Conservation (phyloP, 257 asterid genomes). For the Petrea volubilis region DNA sequence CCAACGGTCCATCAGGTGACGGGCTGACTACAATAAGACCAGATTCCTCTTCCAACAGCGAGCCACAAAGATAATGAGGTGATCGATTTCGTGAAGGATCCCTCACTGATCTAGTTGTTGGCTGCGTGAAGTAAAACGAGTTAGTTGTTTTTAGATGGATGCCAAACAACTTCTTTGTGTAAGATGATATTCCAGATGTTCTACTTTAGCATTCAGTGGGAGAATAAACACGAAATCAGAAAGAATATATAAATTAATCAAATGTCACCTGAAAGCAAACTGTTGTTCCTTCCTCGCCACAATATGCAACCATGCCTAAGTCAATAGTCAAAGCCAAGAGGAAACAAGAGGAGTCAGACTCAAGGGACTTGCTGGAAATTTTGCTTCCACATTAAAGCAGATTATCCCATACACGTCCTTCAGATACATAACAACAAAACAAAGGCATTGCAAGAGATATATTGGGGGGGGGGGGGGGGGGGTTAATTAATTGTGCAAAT, state of each 20-base stretch:
- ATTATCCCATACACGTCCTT: neutral
- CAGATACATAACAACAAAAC: neutral
- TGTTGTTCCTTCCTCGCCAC: constrained; percentile 81
- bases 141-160: constrained; percentile 23
- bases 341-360: neutral
- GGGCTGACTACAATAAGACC: constrained; percentile 53
- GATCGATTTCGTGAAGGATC: constrained; percentile 62
- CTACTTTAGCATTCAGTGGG: neutral
- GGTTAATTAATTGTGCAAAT: neutral
- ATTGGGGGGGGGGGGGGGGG: neutral
- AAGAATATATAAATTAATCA: neutral
- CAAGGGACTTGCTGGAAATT: neutral
- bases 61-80: constrained; percentile 77
- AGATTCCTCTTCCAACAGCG: constrained; percentile 64
- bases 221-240: neutral
- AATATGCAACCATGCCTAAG: constrained; percentile 83
- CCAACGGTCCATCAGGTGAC: constrained; percentile 37
- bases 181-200: neutral
- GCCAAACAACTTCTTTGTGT: neutral
- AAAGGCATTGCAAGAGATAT: neutral
- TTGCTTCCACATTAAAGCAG: neutral
- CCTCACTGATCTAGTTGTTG: constrained; percentile 55
- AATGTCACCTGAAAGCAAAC: constrained; percentile 72
- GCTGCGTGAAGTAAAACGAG: constrained; percentile 36
- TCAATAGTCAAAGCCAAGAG: constrained; percentile 14